Evolutionary conservation across 345 rosid species (phyloP).

Genomic region (Arabis alpina): DNA sequence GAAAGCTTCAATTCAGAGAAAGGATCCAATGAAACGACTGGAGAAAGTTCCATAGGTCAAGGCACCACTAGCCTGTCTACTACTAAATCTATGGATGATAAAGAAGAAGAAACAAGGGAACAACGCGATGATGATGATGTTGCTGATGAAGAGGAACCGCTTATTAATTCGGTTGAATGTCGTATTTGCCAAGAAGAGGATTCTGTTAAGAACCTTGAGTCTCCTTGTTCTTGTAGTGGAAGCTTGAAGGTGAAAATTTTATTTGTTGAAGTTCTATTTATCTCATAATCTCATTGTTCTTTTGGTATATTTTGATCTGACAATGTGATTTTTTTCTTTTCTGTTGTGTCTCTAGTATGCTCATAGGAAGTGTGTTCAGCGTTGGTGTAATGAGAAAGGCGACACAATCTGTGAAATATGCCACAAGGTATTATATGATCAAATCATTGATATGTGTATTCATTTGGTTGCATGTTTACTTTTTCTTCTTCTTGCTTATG

Average conservation of each 20-base stretch:
- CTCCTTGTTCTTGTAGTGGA: conserved; percentile 94
- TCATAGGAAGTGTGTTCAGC: conserved; percentile 97
- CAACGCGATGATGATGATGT: conserved; percentile 25
- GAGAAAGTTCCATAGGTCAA: conserved; percentile 50
- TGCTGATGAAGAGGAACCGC: conserved; percentile 65
- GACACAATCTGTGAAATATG: conserved; percentile 93
- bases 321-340: not conserved
- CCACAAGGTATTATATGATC: conserved; percentile 65
- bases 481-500: not conserved
- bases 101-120: conserved; percentile 34
- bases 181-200: conserved; percentile 99
- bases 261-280: not conserved
- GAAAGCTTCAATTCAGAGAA: conserved; percentile 44
- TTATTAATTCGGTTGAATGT: conserved; percentile 78
- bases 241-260: conserved; percentile 75
- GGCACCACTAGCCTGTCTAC: conserved; percentile 37
- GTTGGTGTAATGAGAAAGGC: conserved; percentile 97
- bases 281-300: not conserved
- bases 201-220: conserved; percentile 70
- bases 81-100: conserved; percentile 35
- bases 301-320: not conserved
- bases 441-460: not conserved
- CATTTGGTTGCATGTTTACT: conserved; percentile 20
- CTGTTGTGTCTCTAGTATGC: conserved; percentile 61
- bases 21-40: conserved; percentile 40